phyloP scores from a whole-genome alignment of 345 rosid genomes.

The Salix dunnii region DNA sequence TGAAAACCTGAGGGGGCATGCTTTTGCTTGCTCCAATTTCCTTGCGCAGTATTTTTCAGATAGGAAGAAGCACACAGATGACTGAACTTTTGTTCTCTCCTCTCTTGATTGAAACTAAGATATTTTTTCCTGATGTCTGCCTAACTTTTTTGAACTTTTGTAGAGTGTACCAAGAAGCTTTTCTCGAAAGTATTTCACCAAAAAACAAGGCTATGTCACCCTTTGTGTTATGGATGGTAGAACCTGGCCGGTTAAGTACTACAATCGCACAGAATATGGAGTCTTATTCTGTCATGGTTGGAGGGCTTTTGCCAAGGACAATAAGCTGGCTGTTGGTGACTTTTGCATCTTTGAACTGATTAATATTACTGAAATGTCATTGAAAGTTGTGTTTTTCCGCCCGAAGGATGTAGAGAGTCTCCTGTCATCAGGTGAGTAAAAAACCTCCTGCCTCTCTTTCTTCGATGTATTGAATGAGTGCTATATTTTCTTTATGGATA shows the following conservation, averaged over 20 bases:
- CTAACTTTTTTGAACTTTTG: background rate
- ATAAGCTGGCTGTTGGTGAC: slow-evolving; percentile 10
- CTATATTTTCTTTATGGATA: background rate
- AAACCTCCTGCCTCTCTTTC: background rate
- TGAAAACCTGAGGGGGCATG: too few relatives aligned
- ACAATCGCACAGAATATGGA: background rate
- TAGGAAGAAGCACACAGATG: too few relatives aligned
- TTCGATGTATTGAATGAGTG: too few relatives aligned
- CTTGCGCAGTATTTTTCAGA: too few relatives aligned
- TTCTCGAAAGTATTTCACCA: slow-evolving; percentile 1
- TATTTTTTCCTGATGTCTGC: too few relatives aligned
- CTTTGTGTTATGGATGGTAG: background rate
- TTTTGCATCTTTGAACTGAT: slow-evolving; percentile 11
- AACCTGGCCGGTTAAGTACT: background rate
- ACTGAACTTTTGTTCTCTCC: background rate
- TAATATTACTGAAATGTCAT: background rate
- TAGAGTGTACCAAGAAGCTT: slow-evolving; percentile 15
- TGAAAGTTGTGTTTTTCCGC: background rate
- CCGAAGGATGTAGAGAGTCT: background rate
- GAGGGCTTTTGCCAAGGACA: slow-evolving; percentile 11
- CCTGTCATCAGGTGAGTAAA: background rate
- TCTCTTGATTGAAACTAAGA: too few relatives aligned
- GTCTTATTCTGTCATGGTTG: slow-evolving; percentile 4
- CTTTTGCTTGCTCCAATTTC: too few relatives aligned
- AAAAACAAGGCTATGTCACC: background rate